Percentiles rank a stretch among this genome's conserved stretches.
These are phyloP conservation scores for Euphrasia arctica DNA, from an alignment of 305 asterid species.

Conservation along the genomic window DNA sequence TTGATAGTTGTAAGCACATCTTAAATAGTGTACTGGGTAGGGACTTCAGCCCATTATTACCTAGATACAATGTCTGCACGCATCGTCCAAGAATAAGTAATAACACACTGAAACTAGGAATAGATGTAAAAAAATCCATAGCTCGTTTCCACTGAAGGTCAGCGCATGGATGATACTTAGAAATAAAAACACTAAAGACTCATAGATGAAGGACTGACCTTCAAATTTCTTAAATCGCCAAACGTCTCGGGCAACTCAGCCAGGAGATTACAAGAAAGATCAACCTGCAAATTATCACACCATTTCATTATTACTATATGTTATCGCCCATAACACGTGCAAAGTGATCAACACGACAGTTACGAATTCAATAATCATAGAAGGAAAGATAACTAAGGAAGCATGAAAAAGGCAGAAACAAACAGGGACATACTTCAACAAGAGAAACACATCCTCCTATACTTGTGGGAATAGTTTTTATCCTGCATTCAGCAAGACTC, in stretches of 20 bases:
- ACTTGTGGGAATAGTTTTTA: slow-evolving; percentile 54
- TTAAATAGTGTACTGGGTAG: slow-evolving; percentile 63
- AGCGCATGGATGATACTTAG: background rate
- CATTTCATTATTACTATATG: background rate
- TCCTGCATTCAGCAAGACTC: slow-evolving; percentile 51
- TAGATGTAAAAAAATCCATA: slow-evolving; percentile 16
- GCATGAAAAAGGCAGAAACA: slow-evolving; percentile 13
- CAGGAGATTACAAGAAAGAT: slow-evolving; percentile 76
- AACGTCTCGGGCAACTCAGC: slow-evolving; percentile 70
- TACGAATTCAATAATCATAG: background rate
- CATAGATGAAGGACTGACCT: slow-evolving; percentile 41
- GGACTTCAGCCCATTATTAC: slow-evolving; percentile 69
- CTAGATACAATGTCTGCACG: slow-evolving; percentile 67
- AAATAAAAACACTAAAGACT: background rate
- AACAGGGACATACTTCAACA: slow-evolving; percentile 51
- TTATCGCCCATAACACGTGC: background rate
- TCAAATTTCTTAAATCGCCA: slow-evolving; percentile 51
- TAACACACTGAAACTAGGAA: slow-evolving; percentile 1
- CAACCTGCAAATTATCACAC: slow-evolving; percentile 49
- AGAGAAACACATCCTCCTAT: slow-evolving; percentile 73
- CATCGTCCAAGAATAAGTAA: slow-evolving; percentile 14
- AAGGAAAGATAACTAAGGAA: slow-evolving; percentile 7
- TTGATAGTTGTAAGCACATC: slow-evolving; percentile 67
- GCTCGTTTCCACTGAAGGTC: slow-evolving; percentile 8
- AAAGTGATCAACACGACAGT: slow-evolving; percentile 8